These are phyloP conservation scores for Nemania sp. DNA, from an alignment of 2,329 filamentous ascomycete species.

Conservation along the genomic window DNA sequence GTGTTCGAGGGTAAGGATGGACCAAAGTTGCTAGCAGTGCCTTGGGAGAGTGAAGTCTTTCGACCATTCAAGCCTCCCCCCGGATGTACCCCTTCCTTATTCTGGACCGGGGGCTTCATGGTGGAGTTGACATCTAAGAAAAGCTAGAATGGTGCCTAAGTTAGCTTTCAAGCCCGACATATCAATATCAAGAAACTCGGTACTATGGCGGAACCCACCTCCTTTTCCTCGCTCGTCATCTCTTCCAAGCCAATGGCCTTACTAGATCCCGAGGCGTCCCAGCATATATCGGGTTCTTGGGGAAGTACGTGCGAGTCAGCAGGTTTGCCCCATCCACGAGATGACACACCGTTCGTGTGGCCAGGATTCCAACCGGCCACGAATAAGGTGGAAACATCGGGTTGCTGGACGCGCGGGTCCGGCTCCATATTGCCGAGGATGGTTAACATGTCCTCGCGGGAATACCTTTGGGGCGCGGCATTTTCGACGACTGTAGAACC, in stretches of 20 bases:
- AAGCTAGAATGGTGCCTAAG: constrained; percentile 62
- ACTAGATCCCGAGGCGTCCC: constrained; percentile 79
- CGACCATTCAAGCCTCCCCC: constrained; percentile 73
- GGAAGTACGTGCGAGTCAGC: constrained; percentile 79
- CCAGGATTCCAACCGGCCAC: constrained; percentile 84
- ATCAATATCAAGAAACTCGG: not conserved
- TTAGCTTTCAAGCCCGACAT: constrained; percentile 44
- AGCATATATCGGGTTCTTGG: constrained; percentile 90
- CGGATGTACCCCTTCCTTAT: constrained; percentile 70
- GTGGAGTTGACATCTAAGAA: constrained; percentile 95
- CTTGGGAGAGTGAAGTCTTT: constrained; percentile 85
- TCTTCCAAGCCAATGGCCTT: constrained; percentile 79
- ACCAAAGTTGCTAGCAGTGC: constrained; percentile 72
- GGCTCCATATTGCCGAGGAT: constrained; percentile 67
- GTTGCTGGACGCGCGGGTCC: constrained; percentile 62
- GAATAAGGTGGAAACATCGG: constrained; percentile 75
- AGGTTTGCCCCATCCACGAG: constrained; percentile 81
- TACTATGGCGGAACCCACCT: constrained; percentile 57
- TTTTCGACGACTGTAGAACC: constrained; percentile 62
- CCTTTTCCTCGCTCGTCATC: constrained; percentile 73
- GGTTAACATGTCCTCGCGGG: constrained; percentile 81
- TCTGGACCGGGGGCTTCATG: constrained; percentile 85
- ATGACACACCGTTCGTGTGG: constrained; percentile 71
- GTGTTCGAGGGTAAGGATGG: constrained; percentile 78
- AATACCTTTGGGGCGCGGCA: constrained; percentile 71